Conservation (phyloP, 2,329 filamentous ascomycete species). For the Metarhizium guizhouense region DNA sequence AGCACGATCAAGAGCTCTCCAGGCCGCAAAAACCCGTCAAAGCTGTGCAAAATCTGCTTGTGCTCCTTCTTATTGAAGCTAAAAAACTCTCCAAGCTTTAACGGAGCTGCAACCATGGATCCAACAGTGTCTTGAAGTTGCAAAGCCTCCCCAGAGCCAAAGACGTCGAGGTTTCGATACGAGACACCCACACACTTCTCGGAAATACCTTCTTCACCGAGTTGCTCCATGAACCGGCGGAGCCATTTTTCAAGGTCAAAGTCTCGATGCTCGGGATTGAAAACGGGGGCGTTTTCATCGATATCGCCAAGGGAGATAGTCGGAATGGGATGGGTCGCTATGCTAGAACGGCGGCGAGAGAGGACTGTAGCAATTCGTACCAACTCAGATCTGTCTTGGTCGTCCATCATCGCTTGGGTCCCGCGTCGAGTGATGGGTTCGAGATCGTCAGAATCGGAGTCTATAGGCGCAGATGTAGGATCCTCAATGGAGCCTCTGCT, state of each 20-base stretch:
- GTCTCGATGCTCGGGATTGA: constrained; percentile 27
- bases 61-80: constrained; percentile 32
- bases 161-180: constrained; percentile 57
- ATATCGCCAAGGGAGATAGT: constrained; percentile 11
- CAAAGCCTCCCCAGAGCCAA: constrained; percentile 55
- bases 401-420: constrained; percentile 17
- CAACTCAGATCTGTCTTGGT: constrained; percentile 26
- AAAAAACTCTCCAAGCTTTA: constrained; percentile 48
- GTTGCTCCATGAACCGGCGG: constrained; percentile 25
- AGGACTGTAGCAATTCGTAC: constrained; percentile 30
- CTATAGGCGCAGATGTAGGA: neutral
- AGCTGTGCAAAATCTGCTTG: constrained; percentile 54
- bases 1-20: constrained; percentile 64
- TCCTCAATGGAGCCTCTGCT: neutral
- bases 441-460: neutral
- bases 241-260: constrained; percentile 36
- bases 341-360: constrained; percentile 23
- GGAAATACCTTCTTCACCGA: constrained; percentile 47
- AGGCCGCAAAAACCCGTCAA: constrained; percentile 53
- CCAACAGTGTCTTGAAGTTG: constrained; percentile 61
- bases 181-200: constrained; percentile 48
- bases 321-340: constrained; percentile 9
- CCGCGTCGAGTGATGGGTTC: constrained; percentile 6
- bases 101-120: constrained; percentile 47
- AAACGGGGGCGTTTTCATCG: constrained; percentile 20